A percentile compares a stretch with the other conserved stretches of the same genome.
phyloP scores from a whole-genome alignment of 768 basidiomycete species.

The Clavulina sp. region DNA sequence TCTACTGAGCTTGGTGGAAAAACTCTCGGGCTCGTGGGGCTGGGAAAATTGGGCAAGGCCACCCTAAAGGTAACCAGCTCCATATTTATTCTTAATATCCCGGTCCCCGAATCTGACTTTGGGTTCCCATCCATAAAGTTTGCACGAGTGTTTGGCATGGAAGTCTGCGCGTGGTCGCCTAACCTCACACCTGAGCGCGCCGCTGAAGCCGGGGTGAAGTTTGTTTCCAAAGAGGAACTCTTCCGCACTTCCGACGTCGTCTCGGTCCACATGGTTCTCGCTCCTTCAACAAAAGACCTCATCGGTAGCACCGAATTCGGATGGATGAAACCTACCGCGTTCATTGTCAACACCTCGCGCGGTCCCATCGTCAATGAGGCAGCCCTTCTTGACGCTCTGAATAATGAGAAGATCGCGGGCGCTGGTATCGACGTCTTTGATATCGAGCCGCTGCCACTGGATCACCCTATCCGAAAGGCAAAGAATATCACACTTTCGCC shows the following conservation, averaged over 20 bases:
- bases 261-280: conserved; percentile 42
- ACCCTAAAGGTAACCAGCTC: conserved; percentile 30
- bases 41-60: conserved; percentile 36
- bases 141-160: conserved; percentile 42
- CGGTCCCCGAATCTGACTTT: neutral
- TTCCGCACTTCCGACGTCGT: conserved; percentile 38
- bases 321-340: conserved; percentile 38
- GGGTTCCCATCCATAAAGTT: conserved; percentile 22
- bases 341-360: conserved; percentile 49
- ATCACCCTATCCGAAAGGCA: conserved; percentile 34
- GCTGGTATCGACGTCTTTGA: conserved; percentile 53
- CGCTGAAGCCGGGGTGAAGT: conserved; percentile 32
- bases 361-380: conserved; percentile 47
- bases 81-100: conserved; percentile 3
- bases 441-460: conserved; percentile 41
- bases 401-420: conserved; percentile 32
- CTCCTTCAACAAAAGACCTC: conserved; percentile 28
- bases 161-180: conserved; percentile 46
- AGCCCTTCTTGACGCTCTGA: conserved; percentile 32
- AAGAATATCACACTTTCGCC: conserved; percentile 42
- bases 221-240: conserved; percentile 35
- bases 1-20: conserved; percentile 35
- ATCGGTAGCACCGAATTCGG: conserved; percentile 30
- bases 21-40: conserved; percentile 43
- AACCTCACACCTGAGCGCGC: conserved; percentile 43